phyloP scores from a whole-genome alignment of 1,139 yeast species.

The Taphrina sp. region DNA sequence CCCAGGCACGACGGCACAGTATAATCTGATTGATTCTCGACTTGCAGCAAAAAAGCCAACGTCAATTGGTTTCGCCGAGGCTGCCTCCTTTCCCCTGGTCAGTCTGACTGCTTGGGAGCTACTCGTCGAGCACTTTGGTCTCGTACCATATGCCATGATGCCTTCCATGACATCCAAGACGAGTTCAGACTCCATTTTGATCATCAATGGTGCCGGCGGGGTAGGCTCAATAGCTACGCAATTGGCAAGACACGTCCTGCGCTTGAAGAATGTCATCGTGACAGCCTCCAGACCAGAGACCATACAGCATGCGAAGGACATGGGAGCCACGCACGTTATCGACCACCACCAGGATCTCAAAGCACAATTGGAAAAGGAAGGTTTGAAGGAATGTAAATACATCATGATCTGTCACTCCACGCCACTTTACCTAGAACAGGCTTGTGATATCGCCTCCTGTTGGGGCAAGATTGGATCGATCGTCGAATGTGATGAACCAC shows the following conservation, averaged over 20 bases:
- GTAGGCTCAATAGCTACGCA: conserved; percentile 18
- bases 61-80: conserved; percentile 2
- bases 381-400: conserved; percentile 12
- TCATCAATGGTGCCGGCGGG: conserved; percentile 27
- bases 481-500: conserved; percentile 22
- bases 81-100: conserved; percentile 20
- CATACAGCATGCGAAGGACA: conserved; percentile 12
- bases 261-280: conserved; percentile 8
- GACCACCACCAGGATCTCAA: conserved; percentile 15
- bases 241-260: conserved; percentile 4
- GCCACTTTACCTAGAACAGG: conserved; percentile 6
- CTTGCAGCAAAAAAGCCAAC: conserved; percentile 15
- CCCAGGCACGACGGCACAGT: conserved; percentile 13
- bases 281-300: conserved; percentile 21
- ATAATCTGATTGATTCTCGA: conserved; percentile 2
- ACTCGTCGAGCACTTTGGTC: conserved; percentile 19
- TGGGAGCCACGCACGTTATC: conserved; percentile 25
- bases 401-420: conserved; percentile 13
- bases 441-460: conserved; percentile 14
- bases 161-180: conserved; percentile 7
- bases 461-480: conserved; percentile 25
- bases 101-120: conserved; percentile 28
- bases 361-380: conserved; percentile 5
- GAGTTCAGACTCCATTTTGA: conserved; percentile 16
- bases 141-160: conserved; percentile 11